phyloP scores from a whole-genome alignment of 805 yeast genomes.

The Pachysolen tannophilus region DNA sequence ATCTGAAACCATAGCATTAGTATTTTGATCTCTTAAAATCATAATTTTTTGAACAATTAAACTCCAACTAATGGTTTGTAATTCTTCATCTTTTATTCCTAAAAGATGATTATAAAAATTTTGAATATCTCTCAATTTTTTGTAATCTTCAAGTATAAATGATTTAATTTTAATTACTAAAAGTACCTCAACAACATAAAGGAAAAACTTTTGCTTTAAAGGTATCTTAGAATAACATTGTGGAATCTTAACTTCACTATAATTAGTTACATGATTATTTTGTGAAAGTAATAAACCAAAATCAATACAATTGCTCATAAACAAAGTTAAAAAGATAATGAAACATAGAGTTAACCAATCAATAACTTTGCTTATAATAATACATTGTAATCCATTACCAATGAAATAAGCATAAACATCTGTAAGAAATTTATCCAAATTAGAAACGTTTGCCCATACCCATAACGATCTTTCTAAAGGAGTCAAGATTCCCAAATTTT shows the following conservation, averaged over 20 bases:
- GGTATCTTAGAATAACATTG: conserved; percentile 41
- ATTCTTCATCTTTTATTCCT: conserved; percentile 67
- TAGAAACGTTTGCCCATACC: conserved; percentile 95
- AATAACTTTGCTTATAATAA: conserved; percentile 54
- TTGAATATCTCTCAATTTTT: conserved; percentile 63
- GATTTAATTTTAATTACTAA: conserved; percentile 45
- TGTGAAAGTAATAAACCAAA: conserved; percentile 25
- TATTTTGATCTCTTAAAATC: conserved; percentile 72
- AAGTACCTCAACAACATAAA: conserved; percentile 54
- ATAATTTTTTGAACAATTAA: conserved; percentile 71
- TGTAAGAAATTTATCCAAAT: conserved; percentile 76
- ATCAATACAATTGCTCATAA: conserved; percentile 76
- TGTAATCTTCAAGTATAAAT: conserved; percentile 46
- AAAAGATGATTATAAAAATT: conserved; percentile 70
- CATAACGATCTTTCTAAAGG: conserved; percentile 78
- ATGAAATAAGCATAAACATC: conserved; percentile 80
- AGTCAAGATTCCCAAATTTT: conserved; percentile 35
- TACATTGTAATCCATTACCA: conserved; percentile 79
- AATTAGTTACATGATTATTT: conserved; percentile 32
- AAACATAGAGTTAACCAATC: conserved; percentile 73
- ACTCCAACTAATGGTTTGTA: conserved; percentile 93
- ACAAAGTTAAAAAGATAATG: conserved; percentile 72
- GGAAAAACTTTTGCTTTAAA: conserved; percentile 44
- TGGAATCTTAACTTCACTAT: conserved; percentile 33
- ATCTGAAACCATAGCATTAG: conserved; percentile 61